These are phyloP conservation scores for Dispira simplex DNA, from an alignment of 192 early-diverging fungal genomes.

Conservation along the genomic window DNA sequence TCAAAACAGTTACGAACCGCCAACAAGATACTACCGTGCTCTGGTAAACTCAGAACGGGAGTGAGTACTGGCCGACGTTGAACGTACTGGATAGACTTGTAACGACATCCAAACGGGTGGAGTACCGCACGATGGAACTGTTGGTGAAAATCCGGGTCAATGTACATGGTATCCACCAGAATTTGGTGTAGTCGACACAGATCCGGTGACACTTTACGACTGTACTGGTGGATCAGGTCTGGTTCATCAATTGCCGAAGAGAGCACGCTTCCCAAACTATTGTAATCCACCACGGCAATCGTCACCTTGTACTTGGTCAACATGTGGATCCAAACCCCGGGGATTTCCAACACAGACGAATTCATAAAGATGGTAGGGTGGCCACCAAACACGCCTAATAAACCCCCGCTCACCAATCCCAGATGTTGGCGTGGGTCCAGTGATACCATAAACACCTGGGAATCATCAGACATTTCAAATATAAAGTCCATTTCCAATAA, in stretches of 20 bases:
- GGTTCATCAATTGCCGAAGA: conserved; percentile 35
- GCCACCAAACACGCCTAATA: conserved; percentile 56
- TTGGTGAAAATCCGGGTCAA: conserved; percentile 39
- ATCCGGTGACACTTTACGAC: conserved; percentile 37
- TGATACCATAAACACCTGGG: conserved; percentile 41
- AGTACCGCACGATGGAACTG: conserved; percentile 26
- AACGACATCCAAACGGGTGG: conserved; percentile 28
- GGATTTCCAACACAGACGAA: conserved; percentile 39
- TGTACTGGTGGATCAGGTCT: conserved; percentile 27
- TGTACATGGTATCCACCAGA: conserved; percentile 46
- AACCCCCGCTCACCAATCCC: conserved; percentile 47
- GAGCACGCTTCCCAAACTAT: conserved; percentile 41
- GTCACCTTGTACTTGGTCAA: conserved; percentile 52
- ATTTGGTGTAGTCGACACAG: conserved; percentile 41
- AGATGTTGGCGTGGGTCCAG: conserved; percentile 73
- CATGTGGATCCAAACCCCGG: conserved; percentile 53
- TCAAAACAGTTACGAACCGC: conserved; percentile 49
- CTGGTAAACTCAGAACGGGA: conserved; percentile 48
- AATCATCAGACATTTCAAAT: conserved; percentile 13
- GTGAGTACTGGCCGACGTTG: conserved; percentile 35
- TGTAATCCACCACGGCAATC: conserved; percentile 52
- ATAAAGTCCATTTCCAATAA: not conserved
- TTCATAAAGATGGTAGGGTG: conserved; percentile 48
- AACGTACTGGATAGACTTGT: conserved; percentile 19
- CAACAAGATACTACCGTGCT: conserved; percentile 61